A percentile compares a stretch with the other conserved stretches of the same genome.
Evolutionary conservation across 257 asterid genomes (phyloP).

Genomic region (Nicotiana obtusifolia): DNA sequence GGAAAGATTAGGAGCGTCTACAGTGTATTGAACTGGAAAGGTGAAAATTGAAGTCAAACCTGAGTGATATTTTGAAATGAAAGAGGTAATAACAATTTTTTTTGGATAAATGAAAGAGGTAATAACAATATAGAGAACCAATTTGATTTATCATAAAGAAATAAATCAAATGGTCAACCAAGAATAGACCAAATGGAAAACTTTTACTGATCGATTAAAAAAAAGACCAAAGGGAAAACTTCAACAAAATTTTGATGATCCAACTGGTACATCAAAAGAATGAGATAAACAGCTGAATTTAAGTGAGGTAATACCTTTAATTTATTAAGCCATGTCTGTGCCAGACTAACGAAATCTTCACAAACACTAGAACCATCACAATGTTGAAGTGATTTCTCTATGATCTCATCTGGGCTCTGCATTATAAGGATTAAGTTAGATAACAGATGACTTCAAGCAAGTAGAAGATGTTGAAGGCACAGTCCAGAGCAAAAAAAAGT

Average conservation of each 20-base stretch:
- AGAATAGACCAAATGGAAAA: neutral
- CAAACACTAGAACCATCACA: constrained; percentile 63
- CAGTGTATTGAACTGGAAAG: neutral
- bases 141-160: neutral
- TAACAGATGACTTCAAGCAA: neutral
- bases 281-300: neutral
- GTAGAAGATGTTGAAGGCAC: neutral
- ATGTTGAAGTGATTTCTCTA: constrained; percentile 65
- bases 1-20: neutral
- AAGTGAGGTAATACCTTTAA: constrained; percentile 48
- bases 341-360: constrained; percentile 79
- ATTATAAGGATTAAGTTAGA: constrained; percentile 19
- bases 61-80: neutral
- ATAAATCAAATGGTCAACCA: neutral
- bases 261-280: neutral
- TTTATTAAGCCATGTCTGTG: constrained; percentile 67
- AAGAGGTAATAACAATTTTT: neutral
- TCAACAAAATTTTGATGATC: neutral
- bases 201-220: too few relatives aligned
- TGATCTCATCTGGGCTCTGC: constrained; percentile 89
- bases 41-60: neutral
- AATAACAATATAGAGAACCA: neutral
- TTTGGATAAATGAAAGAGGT: neutral
- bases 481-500: neutral
- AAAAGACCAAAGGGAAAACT: neutral